Percentiles rank a stretch among this genome's conserved stretches.
Evolutionary conservation across 2,329 filamentous ascomycete species (phyloP).

Genomic region (Colletotrichum gigasporum): DNA sequence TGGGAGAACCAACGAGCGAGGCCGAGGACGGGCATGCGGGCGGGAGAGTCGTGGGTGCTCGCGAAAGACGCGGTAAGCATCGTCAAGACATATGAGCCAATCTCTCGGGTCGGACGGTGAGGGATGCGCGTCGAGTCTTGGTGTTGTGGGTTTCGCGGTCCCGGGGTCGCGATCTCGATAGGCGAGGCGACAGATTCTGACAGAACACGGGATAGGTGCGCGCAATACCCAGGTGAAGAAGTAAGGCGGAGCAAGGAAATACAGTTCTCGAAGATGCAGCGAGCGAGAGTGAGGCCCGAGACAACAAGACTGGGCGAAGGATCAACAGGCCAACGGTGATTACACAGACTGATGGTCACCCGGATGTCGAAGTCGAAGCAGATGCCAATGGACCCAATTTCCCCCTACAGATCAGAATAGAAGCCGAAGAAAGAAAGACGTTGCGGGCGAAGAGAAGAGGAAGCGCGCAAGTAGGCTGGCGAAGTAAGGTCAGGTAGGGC

Average conservation of each 20-base stretch:
- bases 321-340: conserved; percentile 1
- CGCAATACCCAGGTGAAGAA: neutral
- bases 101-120: conserved; percentile 17
- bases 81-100: conserved; percentile 33
- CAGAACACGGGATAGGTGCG: neutral
- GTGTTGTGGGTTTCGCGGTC: neutral
- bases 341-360: neutral
- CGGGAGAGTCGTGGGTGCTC: conserved; percentile 28
- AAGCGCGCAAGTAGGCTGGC: conserved; percentile 18
- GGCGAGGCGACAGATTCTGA: no score
- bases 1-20: conserved; percentile 38
- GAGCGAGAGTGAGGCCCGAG: conserved; percentile 5
- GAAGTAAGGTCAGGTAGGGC: conserved; percentile 13
- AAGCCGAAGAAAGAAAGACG: conserved; percentile 15
- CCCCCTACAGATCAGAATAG: conserved; percentile 10
- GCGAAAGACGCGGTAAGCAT: conserved; percentile 31
- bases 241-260: neutral
- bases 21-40: conserved; percentile 27
- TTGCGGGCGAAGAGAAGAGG: conserved; percentile 21
- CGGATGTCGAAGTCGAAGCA: conserved; percentile 3
- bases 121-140: conserved; percentile 18
- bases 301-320: neutral
- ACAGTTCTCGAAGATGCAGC: neutral
- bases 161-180: neutral
- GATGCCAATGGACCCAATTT: conserved; percentile 1